Base-by-base conservation (phyloP, 257 asterid species). In the Verbena officinalis region DNA sequence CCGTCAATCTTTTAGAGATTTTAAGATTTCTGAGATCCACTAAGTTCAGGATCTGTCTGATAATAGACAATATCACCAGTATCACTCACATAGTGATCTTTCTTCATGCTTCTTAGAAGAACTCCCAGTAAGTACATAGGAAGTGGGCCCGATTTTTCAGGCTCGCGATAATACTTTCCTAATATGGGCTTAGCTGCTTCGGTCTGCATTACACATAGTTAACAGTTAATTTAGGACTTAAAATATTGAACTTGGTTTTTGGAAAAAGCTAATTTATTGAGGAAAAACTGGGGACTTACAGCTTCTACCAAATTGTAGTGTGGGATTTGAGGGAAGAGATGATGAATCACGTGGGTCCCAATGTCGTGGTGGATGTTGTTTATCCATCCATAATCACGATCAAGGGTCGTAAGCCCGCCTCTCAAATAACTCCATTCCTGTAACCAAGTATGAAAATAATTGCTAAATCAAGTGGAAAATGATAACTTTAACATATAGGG, bases 331-430 rank as follows among this genome's bases (percentile, higher is more conserved):
- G 95, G 95, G 65, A 84, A 87, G 67, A 87, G 89, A 46, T 87
- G 95, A 73, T 87, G 95, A 16, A 87, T 84, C 52, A 84, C 95
- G 68, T 87, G 91, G 4, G 95, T 87, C 44, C 95, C 95, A 0
- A 87, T 87, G 74, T 87, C 95, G 30, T 87, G 95, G 71, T 87
- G 92, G 77, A 84, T 78, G 79, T 84, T 82, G 76, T 86, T 86
- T 14, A 86, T 84, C 91, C 81, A 81, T 20, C 91, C 95, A 39
- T 86, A 86, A 48, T 86, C 89, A 0, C 91, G 89, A 55, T 86
- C 95, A 43, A 86, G 75, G 0, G 86, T 82, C 4, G 93, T 86
- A 8, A 86, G 88, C 60, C 95, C 95, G 2, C 95, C 95, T 74
- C 95, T 73, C 52, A 83, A 67, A 49, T 84, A 86, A 75, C 77